Evolutionary conservation across 305 asterid species (phyloP).

Genomic region (Fraxinus ornus): DNA sequence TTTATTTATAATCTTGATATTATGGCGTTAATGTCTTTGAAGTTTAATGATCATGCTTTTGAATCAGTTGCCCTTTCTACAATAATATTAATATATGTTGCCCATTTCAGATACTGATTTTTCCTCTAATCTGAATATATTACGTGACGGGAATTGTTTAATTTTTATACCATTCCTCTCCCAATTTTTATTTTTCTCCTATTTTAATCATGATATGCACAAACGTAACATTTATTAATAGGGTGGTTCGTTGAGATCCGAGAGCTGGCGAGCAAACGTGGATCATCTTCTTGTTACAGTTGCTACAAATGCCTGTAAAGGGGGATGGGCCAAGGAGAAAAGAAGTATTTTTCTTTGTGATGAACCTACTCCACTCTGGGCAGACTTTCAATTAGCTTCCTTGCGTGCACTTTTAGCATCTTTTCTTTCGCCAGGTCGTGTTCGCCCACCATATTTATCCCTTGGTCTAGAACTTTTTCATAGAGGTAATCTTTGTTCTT

Average conservation of each 20-base stretch:
- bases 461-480: slow-evolving; percentile 65
- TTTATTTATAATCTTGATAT: not conserved
- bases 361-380: slow-evolving; percentile 15
- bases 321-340: slow-evolving; percentile 53
- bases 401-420: slow-evolving; percentile 42
- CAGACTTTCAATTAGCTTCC: too few species aligned
- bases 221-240: slow-evolving; percentile 24
- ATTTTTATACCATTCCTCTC: not conserved
- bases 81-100: not conserved
- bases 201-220: slow-evolving; percentile 5
- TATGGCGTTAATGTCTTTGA: too few species aligned
- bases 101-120: too few species aligned
- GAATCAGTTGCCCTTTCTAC: too few species aligned
- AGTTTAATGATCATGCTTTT: too few species aligned
- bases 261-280: slow-evolving; percentile 62
- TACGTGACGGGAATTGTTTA: not conserved
- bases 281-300: slow-evolving; percentile 62
- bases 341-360: slow-evolving; percentile 30
- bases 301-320: slow-evolving; percentile 64
- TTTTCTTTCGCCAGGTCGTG: slow-evolving; percentile 70
- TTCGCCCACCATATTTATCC: slow-evolving; percentile 64
- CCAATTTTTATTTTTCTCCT: not conserved
- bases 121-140: too few species aligned
- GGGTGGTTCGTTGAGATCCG: slow-evolving; percentile 66
- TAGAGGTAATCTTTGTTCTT: slow-evolving; percentile 46